Evolutionary conservation across 768 basidiomycete species (phyloP).

Genomic region (Pleurotus citrinopileatus): DNA sequence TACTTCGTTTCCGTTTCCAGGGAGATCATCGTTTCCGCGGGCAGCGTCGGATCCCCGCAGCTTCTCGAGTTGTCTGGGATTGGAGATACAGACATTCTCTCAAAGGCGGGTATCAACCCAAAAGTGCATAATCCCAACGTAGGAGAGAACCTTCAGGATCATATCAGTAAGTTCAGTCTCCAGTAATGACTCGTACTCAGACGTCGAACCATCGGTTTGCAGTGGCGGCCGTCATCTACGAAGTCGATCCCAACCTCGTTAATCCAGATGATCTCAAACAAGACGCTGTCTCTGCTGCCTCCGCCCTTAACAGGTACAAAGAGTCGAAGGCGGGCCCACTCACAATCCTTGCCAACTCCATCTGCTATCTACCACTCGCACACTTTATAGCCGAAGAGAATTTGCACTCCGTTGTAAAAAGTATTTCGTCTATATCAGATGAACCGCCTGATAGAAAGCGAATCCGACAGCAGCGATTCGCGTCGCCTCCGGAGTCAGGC

Average conservation of each 20-base stretch:
- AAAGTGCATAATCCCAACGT: slow-evolving; percentile 38
- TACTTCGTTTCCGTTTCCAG: slow-evolving; percentile 25
- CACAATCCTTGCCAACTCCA: background rate
- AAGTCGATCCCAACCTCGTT: background rate
- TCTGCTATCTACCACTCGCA: background rate
- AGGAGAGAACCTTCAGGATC: slow-evolving; percentile 30
- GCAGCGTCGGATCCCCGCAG: slow-evolving; percentile 18
- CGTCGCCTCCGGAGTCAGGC: background rate
- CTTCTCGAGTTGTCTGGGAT: slow-evolving; percentile 54
- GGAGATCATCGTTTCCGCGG: slow-evolving; percentile 39
- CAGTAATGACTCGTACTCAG: background rate
- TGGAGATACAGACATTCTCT: slow-evolving; percentile 27
- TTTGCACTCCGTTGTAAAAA: background rate
- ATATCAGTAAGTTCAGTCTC: background rate
- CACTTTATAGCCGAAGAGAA: background rate
- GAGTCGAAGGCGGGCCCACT: background rate
- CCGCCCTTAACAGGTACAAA: background rate
- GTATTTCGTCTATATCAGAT: background rate
- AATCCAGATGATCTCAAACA: background rate
- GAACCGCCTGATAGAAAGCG: background rate
- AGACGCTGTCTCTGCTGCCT: background rate
- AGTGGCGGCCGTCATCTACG: background rate
- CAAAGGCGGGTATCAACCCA: slow-evolving; percentile 21
- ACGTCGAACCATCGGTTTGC: background rate
- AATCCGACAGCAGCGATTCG: background rate